phyloP scores from a whole-genome alignment of 2,329 filamentous ascomycete species.

The Diaporthe sp. region DNA sequence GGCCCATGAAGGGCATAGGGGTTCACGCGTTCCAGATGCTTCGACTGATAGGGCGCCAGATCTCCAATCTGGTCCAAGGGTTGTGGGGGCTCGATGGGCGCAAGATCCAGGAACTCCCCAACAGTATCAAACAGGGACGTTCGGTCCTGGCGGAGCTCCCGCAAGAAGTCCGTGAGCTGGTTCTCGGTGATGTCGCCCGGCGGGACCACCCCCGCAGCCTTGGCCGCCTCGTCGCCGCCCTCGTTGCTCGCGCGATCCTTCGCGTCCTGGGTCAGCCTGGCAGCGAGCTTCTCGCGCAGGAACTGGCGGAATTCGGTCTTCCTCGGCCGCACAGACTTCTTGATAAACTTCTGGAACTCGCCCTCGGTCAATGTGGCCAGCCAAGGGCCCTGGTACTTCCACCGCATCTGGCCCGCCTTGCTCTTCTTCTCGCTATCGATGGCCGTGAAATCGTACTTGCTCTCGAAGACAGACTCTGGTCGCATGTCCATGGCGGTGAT shows the following conservation, averaged over 20 bases:
- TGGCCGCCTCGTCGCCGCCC: conserved; percentile 51
- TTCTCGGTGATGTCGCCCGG: conserved; percentile 62
- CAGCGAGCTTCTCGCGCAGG: conserved; percentile 64
- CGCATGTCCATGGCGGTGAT: conserved; percentile 43
- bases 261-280: conserved; percentile 58
- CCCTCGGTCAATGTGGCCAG: conserved; percentile 73
- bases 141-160: conserved; percentile 66
- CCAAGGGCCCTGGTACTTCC: conserved; percentile 79
- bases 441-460: conserved; percentile 67
- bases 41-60: conserved; percentile 43
- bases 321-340: conserved; percentile 65
- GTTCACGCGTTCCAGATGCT: conserved; percentile 49
- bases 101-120: conserved; percentile 73
- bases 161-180: conserved; percentile 67
- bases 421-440: conserved; percentile 51
- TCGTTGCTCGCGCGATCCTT: conserved; percentile 55
- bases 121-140: conserved; percentile 66
- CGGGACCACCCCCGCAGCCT: conserved; percentile 49
- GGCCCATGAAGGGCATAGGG: conserved; percentile 69
- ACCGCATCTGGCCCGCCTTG: conserved; percentile 64
- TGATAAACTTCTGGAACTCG: conserved; percentile 70
- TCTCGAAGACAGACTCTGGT: conserved; percentile 71
- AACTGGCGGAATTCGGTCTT: conserved; percentile 69
- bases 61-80: conserved; percentile 45
- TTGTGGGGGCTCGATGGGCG: conserved; percentile 60